Base-by-base conservation (phyloP, 169 alveolate species). In the Theileria sp. region DNA sequence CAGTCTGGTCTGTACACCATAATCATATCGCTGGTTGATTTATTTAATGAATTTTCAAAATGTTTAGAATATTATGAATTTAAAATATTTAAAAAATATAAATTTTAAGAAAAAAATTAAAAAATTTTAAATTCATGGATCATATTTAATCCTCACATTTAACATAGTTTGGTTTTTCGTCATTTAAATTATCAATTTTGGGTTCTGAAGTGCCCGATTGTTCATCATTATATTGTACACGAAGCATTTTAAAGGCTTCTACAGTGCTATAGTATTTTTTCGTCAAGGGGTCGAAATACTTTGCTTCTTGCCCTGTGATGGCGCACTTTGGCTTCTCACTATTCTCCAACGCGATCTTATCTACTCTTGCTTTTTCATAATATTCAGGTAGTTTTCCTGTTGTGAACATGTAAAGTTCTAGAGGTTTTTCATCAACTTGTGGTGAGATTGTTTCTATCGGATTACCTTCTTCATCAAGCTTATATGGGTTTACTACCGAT, bases 341-440 rank as follows among this genome's bases (percentile, higher is more conserved):
- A 13, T 1, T 17, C 62, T 25, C 23, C 12, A 19, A 30, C 9
- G 19, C 10, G 23, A 17, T n/a, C 23, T 30, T 17, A 25, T 17
- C 73, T 17, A 21, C 76, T 56, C 6, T 64, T 4, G 32, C 71
- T 54, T 60, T 17, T 28, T 3, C 69, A 66, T 85, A 85, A 58
- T 56, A 78, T 26, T 77, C 91, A 12, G 91, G 91, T 12, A 79
- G 26, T 62, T 79, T 78, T 26, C 91, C 91, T 19, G 82, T 85
- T 62, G 91, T 85, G 60, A 85, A 85, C 87, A 85, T 78, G 51
- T 79, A 85, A 60, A 85, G 66, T 64, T 85, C 85, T 28, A 85
- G 76, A 2, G 91, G 85, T 73, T 79, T 85, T 84, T 85, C 91
- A 51, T 23, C 87, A 13, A 72, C 66, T 26, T 70, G 84, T 19